These are phyloP conservation scores for Aegle marmelos DNA, from an alignment of 345 rosid species.

Conservation along the genomic window DNA sequence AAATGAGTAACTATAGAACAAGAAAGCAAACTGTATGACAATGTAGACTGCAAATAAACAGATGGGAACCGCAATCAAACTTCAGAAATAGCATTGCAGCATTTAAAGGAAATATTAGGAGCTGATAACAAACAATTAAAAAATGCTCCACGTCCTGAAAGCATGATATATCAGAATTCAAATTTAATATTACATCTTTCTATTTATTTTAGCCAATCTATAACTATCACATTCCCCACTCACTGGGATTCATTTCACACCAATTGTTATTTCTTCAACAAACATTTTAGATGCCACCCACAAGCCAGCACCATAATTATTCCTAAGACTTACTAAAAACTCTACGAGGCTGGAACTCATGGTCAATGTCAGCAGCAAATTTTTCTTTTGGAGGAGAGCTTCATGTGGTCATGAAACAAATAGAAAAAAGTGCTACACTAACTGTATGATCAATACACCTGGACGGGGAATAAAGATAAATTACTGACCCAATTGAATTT, in stretches of 20 bases:
- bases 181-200: not conserved
- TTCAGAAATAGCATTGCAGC: not conserved
- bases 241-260: not conserved
- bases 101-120: not conserved
- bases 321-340: not conserved
- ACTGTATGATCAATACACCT: slow-evolving; percentile 2
- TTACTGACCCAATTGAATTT: slow-evolving; percentile 74
- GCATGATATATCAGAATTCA: not conserved
- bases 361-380: not conserved
- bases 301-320: not conserved
- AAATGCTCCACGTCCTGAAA: not conserved
- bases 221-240: not conserved
- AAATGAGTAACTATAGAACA: not conserved
- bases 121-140: not conserved
- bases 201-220: not conserved
- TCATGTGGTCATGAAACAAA: not conserved
- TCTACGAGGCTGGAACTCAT: not conserved
- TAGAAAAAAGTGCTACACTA: not conserved
- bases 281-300: not conserved
- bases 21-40: not conserved
- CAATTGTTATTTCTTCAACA: not conserved
- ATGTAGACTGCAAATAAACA: not conserved
- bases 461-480: not conserved
- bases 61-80: not conserved
- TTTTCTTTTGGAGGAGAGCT: not conserved